A percentile compares a stretch with the other conserved stretches of the same genome.
Conservation (phyloP, 192 early-diverging fungal species). For the Borealophlyctis nickersoniae region DNA sequence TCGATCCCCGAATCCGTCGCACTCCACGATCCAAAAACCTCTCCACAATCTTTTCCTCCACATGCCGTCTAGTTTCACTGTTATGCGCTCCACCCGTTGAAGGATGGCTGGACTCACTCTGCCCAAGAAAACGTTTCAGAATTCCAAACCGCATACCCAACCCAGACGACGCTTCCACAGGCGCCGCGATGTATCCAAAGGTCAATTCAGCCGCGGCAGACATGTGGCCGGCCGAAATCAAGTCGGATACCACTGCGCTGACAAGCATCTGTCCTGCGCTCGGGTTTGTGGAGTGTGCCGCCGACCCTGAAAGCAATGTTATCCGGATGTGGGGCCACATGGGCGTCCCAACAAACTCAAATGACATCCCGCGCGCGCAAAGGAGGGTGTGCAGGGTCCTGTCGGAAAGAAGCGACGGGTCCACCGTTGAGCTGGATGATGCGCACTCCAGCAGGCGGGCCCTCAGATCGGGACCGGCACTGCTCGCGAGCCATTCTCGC, state of each 20-base stretch:
- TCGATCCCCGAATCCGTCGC: too few relatives aligned
- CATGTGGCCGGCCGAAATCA: neutral
- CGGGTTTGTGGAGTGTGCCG: neutral
- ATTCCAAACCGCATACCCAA: neutral
- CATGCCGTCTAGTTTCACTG: too few relatives aligned
- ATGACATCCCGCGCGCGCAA: conserved; percentile 17
- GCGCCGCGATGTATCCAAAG: neutral
- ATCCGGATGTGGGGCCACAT: conserved; percentile 5
- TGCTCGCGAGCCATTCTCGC: neutral
- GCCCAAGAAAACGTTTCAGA: neutral
- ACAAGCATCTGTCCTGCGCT: neutral
- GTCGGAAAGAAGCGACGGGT: neutral
- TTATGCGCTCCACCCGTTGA: too few relatives aligned
- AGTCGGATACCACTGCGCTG: neutral
- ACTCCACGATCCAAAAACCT: too few relatives aligned
- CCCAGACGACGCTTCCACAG: neutral
- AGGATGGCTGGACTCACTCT: too few relatives aligned
- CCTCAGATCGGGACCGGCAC: conserved; percentile 2
- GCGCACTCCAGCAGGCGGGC: neutral
- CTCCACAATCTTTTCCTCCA: too few relatives aligned
- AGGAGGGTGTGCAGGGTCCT: conserved; percentile 18
- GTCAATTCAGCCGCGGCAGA: neutral
- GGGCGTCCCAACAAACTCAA: conserved; percentile 10
- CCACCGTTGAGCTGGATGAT: neutral
- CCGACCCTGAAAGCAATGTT: neutral